A percentile compares a stretch with the other conserved stretches of the same genome.
Evolutionary conservation across 306 rosid species (phyloP).

Genomic region (Corylus americana): DNA sequence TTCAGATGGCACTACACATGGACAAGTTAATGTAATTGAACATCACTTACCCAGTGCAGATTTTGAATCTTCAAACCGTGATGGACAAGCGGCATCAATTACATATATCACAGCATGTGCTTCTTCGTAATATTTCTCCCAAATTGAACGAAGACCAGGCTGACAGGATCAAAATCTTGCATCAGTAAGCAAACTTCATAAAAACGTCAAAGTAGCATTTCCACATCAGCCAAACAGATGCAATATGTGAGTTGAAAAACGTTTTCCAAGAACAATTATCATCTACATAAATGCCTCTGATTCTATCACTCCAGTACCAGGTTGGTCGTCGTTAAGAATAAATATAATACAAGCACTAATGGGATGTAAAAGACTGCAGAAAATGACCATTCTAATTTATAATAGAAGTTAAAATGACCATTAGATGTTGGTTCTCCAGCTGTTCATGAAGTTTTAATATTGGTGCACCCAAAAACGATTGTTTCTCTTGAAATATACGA

Average conservation of each 20-base stretch:
- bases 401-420: background rate
- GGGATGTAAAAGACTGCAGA: background rate
- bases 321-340: background rate
- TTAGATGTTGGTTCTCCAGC: background rate
- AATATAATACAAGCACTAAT: background rate
- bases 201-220: background rate
- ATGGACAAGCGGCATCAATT: conserved; percentile 80
- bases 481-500: background rate
- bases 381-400: background rate
- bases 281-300: background rate
- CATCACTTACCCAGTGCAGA: conserved; percentile 87
- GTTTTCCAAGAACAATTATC: background rate
- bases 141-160: conserved; percentile 97
- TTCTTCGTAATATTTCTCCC: conserved; percentile 99
- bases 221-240: background rate
- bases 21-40: conserved; percentile 25
- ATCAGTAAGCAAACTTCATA: conserved; percentile 29
- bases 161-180: conserved; percentile 38
- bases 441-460: background rate
- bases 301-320: background rate
- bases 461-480: background rate
- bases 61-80: conserved; percentile 93
- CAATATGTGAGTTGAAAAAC: background rate
- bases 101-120: conserved; percentile 93
- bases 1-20: conserved; percentile 14